phyloP scores from a whole-genome alignment of 768 basidiomycete species.

The Lactifluus rugatus region DNA sequence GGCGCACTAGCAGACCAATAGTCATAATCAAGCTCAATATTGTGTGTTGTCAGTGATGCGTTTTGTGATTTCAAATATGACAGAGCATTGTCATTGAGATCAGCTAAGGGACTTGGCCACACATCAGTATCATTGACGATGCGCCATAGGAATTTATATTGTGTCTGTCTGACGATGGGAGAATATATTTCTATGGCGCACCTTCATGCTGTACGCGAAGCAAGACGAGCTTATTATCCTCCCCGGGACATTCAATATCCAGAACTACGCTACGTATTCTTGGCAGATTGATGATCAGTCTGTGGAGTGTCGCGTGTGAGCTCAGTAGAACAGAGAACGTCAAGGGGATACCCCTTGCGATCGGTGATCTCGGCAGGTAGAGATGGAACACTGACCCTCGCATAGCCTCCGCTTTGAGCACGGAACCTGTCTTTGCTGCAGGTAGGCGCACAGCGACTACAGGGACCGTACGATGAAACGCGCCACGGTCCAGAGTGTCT shows the following conservation, averaged over 20 bases:
- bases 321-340: not conserved
- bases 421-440: constrained; percentile 40
- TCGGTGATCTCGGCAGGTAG: not conserved
- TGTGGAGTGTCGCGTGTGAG: constrained; percentile 21
- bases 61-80: constrained; percentile 48
- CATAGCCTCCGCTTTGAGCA: constrained; percentile 51
- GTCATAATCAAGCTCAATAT: constrained; percentile 64
- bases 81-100: constrained; percentile 47
- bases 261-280: constrained; percentile 50
- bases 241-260: constrained; percentile 39
- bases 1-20: constrained; percentile 79
- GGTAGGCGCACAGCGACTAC: constrained; percentile 61
- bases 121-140: not conserved
- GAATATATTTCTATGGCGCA: constrained; percentile 26
- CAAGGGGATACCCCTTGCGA: not conserved
- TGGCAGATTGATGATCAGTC: constrained; percentile 59
- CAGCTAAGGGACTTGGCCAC: constrained; percentile 45
- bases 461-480: constrained; percentile 55
- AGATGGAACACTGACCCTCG: constrained; percentile 38
- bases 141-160: not conserved
- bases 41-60: constrained; percentile 47
- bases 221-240: constrained; percentile 49
- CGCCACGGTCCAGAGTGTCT: constrained; percentile 46
- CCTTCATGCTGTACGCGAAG: constrained; percentile 53
- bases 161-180: not conserved